Evolutionary conservation across 345 rosid genomes (phyloP), one percentile per base, ranked within the genome.

Genomic region (Aquilaria yunnanensis): DNA sequence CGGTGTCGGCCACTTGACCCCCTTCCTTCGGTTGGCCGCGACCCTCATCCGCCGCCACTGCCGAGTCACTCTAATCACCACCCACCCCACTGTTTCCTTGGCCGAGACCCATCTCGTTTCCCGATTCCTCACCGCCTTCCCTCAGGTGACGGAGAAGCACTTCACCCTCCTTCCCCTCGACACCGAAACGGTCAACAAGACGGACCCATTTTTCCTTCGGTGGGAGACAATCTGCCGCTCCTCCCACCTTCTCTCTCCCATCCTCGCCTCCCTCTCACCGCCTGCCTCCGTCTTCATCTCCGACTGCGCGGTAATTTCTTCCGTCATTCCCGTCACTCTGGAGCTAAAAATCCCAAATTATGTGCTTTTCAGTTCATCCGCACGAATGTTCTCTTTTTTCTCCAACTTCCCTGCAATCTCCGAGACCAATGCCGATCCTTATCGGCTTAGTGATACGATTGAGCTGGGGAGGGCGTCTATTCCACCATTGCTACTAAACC

Each of bases 1-100:
- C 14, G 84, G 86, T 3, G 74, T 77, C 72, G 84, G 84, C 31
- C 86, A 84, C 56, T 55, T 77, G 34, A 79, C 60, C 10, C 84
- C 84, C 0, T 73, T 72, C 69, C 82, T 81, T 56, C 70, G 84
- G 0, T 75, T 81, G 1, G 81, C 78, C 8, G 54, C 82, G 2
- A 33, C 60, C 31, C 75, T 81, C 2, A 37, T 67, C 33, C 56
- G 56, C 43, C 70, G 65, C 13, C 30, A 55, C 31, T 77, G 78
- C 56, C 52, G 6, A 8, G 57, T 84, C 70, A 84, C 84, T 31
- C 58, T 84, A 32, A 64, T 84, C 64, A 75, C 81, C 6, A 9
- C 72, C 32, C 59, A 56, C 12, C 74, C 81, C 0, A 74, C 72
- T 37, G 76, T 75, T 33, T 73, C 89, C 2, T 10, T 23, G 0